Base-by-base conservation (phyloP, 345 rosid species). In the Populus euphratica region DNA sequence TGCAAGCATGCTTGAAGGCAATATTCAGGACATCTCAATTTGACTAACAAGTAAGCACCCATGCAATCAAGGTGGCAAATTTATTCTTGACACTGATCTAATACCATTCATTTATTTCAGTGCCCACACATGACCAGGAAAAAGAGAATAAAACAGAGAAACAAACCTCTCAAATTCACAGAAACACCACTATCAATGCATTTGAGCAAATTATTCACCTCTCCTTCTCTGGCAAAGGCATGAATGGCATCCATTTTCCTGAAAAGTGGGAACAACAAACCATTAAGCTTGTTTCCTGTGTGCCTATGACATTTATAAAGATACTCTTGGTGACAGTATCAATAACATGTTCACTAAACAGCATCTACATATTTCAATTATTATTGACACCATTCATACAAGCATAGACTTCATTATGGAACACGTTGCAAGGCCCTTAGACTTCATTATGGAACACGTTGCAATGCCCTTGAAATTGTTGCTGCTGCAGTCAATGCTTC, bases 181-280 rank as follows among this genome's bases (percentile, higher is more conserved):
- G 90, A 85, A 80, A 92, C 90, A 75, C 96, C 98, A 75, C 78
- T 85, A 39, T 89, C 92, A 67, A 93, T 79, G 74, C 96, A 88
- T 81, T 91, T 88, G 52, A 89, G 86, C 85, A 96, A 83, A 85
- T 88, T 88, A 52, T 88, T 85, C 52, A 86, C 81, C 36, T 92
- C 94, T 72, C 99, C 99, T 85, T 96, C 97, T 88, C 99, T 89
- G 31, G 99, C 93, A 86, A 91, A 93, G 44, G 76, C 86, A 80
- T 96, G 99, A 76, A 96, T 85, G 44, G 92, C 98, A 81, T 93
- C 98, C 89, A 96, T 89, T 86, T 83, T 87, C 92, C 99, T 96
- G 87, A 71, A 61, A 35, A 10, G 18, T 25, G 6, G 11, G 67
- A 16, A 36, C 41, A 63, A 29, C 47, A 62, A 72, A 49, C 56